A percentile compares a stretch with the other conserved stretches of the same genome.
Conservation (phyloP, 352 stramenopile species). For the Detonula confervacea region DNA sequence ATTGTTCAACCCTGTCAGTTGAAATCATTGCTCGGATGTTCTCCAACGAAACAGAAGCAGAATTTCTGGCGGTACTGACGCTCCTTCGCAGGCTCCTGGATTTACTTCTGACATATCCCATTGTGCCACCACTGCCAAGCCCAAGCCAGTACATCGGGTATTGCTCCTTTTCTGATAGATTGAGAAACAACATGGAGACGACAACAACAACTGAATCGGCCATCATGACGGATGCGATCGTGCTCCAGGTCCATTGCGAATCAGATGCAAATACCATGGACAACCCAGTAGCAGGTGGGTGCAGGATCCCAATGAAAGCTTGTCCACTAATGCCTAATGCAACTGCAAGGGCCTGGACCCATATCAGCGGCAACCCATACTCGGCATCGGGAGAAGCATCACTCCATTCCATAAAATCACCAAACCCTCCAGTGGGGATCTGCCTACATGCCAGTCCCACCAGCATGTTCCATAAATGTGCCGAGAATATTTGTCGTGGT, state of each 20-base stretch:
- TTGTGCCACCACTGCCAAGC: background rate
- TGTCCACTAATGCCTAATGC: constrained; percentile 23
- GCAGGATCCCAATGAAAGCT: constrained; percentile 30
- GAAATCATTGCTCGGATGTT: no score
- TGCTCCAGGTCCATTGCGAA: background rate
- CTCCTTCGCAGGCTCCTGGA: background rate
- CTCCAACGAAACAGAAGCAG: no score
- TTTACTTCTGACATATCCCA: background rate
- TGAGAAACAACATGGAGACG: constrained; percentile 22
- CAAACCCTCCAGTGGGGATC: background rate
- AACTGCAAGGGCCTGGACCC: constrained; percentile 17
- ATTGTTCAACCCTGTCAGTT: no score
- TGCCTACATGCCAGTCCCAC: constrained; percentile 8
- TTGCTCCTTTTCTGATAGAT: constrained; percentile 23
- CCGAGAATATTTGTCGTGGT: constrained; percentile 18
- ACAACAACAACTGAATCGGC: constrained; percentile 18
- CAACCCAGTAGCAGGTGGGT: constrained; percentile 34
- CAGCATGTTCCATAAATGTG: constrained; percentile 27
- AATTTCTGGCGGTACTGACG: background rate
- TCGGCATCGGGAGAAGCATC: no score
- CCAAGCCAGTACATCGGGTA: constrained; percentile 37
- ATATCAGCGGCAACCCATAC: constrained; percentile 14
- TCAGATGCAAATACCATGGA: constrained; percentile 18
- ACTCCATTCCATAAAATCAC: background rate
- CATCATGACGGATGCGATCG: constrained; percentile 8